Base-by-base conservation (phyloP, 495 filamentous ascomycete genomes). In the Amphirosellinia nigrospora region DNA sequence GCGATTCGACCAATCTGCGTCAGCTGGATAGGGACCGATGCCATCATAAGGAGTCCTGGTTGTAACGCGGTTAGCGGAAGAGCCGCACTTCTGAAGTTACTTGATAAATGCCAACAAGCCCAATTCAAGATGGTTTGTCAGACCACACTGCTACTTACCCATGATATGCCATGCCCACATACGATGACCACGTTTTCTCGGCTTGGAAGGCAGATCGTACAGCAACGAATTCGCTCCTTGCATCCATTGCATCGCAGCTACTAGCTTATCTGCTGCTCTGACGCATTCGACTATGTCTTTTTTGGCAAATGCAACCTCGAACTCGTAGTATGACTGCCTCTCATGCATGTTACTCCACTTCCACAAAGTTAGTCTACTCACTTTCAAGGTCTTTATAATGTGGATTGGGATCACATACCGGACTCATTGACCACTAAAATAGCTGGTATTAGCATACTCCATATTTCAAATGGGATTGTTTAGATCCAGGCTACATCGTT, bases 31-130 rank as follows among this genome's bases (percentile, higher is more conserved):
- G 55, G 55, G 9, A 59, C n/a, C 38, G 55, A 59, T 13, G 55
- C 55, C 55, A 59, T 59, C 55, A 59, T 59, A 4, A 59, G 55
- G 16, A 59, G 55, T 32, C 55, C 55, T 59, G 16, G 32, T 32
- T 10, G 23, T 23, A 30, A 32, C 32, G 32, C 0, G 28, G 55
- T 38, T 59, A 59, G 28, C 19, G 23, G 16, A 55, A 10, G 11
- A 11, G 52, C 11, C 15, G 5, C 23, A 55, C 26, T 28, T 55
- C 26, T 55, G 16, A 38, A 7, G 55, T 28, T 59, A 32, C 3
- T 28, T 28, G 19, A 30, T 7, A 4, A 16, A 34, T 13, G 1
- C 3, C 13, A 15, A 16, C 16, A 16, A 16, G 1, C 15, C 39
- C 39, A 16, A 43, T 5, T 43, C 39, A 16, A 16, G 39, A 43